Conservation (phyloP, 306 rosid genomes). For the Quercus engelmannii region DNA sequence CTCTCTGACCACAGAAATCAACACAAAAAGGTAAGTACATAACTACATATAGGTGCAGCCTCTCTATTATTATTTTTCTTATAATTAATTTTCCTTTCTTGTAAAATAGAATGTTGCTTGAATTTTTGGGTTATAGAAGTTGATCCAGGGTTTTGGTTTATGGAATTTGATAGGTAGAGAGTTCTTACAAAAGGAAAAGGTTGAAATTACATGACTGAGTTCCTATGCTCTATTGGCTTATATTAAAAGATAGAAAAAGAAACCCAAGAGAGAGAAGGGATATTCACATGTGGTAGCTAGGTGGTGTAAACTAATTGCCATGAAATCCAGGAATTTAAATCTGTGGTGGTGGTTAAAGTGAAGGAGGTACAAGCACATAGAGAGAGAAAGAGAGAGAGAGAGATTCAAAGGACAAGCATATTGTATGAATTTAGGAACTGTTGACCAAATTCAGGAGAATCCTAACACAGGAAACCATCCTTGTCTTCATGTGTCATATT, state of each 20-base stretch:
- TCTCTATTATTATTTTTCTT: background rate
- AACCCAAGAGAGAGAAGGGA: background rate
- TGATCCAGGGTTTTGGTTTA: conserved; percentile 19
- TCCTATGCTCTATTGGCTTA: background rate
- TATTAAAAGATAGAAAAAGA: no score
- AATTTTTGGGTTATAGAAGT: conserved; percentile 18
- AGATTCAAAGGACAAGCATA: background rate
- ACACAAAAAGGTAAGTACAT: conserved; percentile 10
- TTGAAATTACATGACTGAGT: background rate
- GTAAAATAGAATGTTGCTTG: conserved; percentile 5
- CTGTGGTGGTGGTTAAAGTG: background rate
- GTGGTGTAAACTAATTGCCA: background rate
- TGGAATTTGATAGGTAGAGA: background rate
- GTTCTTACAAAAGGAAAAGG: background rate
- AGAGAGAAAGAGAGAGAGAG: background rate
- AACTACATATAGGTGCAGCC: background rate
- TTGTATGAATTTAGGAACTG: background rate
- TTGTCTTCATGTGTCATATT: background rate
- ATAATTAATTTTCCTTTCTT: background rate
- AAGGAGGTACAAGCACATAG: no score
- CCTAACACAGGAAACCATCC: conserved; percentile 5
- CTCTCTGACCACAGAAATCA: conserved; percentile 8
- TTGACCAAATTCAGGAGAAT: conserved; percentile 5
- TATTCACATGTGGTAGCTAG: background rate
- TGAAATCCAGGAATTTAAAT: background rate